Evolutionary conservation across 176 grass and related monocot species (phyloP).

Genomic region (Aegilops umbellulata): DNA sequence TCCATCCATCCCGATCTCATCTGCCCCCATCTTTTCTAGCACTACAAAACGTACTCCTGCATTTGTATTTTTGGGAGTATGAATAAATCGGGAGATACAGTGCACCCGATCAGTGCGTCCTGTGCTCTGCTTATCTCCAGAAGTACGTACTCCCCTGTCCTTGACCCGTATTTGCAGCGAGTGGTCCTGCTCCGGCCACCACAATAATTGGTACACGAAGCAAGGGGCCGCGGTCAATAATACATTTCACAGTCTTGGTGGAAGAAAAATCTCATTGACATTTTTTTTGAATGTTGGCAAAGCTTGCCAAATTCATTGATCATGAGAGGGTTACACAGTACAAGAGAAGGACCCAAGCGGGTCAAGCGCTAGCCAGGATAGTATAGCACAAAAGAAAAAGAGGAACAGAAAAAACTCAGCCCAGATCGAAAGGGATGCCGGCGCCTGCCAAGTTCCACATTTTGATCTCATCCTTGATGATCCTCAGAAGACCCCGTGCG

Average conservation of each 20-base stretch:
- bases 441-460: too few relatives aligned
- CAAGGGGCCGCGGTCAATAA: background rate
- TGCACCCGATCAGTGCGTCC: background rate
- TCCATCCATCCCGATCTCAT: constrained; percentile 1
- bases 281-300: too few relatives aligned
- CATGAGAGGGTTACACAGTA: too few relatives aligned
- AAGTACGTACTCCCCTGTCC: background rate
- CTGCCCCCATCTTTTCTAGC: background rate
- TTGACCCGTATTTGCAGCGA: constrained; percentile 17
- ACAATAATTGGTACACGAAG: background rate
- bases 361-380: too few relatives aligned
- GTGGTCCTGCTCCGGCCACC: constrained; percentile 29
- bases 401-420: too few relatives aligned
- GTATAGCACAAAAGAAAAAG: too few relatives aligned
- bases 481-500: too few relatives aligned
- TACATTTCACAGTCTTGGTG: background rate
- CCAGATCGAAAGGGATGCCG: too few relatives aligned
- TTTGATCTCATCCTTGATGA: too few relatives aligned
- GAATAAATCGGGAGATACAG: constrained; percentile 30
- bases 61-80: background rate
- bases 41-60: background rate
- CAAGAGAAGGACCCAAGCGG: too few relatives aligned
- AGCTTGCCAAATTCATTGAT: too few relatives aligned
- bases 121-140: background rate
- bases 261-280: background rate